These are phyloP conservation scores for Neopestalotiopsis sp. DNA, from an alignment of 2,329 filamentous ascomycete genomes.

Conservation along the genomic window DNA sequence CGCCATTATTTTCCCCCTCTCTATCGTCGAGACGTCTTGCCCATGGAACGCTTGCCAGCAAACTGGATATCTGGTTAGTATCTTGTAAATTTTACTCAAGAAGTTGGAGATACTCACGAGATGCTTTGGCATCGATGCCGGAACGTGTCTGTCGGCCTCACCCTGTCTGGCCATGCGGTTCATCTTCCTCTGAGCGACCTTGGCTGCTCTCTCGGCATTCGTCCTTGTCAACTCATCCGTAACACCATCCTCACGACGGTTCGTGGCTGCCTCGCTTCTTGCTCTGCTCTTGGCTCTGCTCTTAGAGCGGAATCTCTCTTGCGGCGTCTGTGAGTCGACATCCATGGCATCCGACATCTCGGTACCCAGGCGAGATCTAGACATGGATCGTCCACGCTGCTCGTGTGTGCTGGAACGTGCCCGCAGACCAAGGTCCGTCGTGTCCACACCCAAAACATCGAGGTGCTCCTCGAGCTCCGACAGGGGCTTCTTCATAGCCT, in stretches of 20 bases:
- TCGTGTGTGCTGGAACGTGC: conserved; percentile 68
- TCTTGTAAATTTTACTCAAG: neutral
- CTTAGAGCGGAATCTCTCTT: conserved; percentile 72
- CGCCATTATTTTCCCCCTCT: neutral
- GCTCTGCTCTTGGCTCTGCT: conserved; percentile 58
- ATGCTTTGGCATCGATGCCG: conserved; percentile 84
- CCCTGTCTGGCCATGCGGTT: conserved; percentile 97
- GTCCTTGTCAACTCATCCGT: conserved; percentile 67
- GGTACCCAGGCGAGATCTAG: conserved; percentile 66
- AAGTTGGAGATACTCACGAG: conserved; percentile 69
- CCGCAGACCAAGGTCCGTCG: conserved; percentile 74
- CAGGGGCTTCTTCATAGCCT: conserved; percentile 78
- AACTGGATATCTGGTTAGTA: conserved; percentile 20
- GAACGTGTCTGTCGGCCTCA: conserved; percentile 91
- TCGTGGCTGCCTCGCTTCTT: conserved; percentile 64
- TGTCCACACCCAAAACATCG: conserved; percentile 85
- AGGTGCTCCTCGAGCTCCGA: conserved; percentile 88
- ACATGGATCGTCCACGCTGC: conserved; percentile 73
- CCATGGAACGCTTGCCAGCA: conserved; percentile 22
- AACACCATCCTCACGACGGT: conserved; percentile 80
- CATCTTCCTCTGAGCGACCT: conserved; percentile 96
- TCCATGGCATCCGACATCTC: conserved; percentile 80
- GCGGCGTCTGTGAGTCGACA: conserved; percentile 58
- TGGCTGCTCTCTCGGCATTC: conserved; percentile 86
- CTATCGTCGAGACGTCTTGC: conserved; percentile 22